Conservation (phyloP, 2,329 filamentous ascomycete species). For the Blastomyces parvus region DNA sequence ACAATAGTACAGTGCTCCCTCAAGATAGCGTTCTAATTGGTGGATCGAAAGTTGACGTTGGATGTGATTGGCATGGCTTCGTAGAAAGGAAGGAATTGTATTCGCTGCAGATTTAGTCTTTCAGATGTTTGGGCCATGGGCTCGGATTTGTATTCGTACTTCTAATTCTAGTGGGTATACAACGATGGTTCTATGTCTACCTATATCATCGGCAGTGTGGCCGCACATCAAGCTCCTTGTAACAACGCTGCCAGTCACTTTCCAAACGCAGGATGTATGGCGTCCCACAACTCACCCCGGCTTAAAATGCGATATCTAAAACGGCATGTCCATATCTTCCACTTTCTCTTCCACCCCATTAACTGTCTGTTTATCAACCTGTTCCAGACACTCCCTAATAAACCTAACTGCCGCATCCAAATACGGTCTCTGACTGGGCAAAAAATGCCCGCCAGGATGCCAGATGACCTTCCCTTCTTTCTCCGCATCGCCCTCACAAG, state of each 20-base stretch:
- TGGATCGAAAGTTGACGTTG: neutral
- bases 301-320: conserved; percentile 30
- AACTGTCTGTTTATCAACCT: conserved; percentile 17
- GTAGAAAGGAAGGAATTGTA: neutral
- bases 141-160: neutral
- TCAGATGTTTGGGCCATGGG: neutral
- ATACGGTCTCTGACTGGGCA: conserved; percentile 75
- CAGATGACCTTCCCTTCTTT: conserved; percentile 48
- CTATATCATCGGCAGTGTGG: neutral
- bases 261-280: neutral
- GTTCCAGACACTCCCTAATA: conserved; percentile 47
- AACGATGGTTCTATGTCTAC: neutral
- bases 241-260: neutral
- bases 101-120: neutral
- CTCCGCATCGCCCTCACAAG: conserved; percentile 48
- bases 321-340: conserved; percentile 61
- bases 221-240: neutral
- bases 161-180: conserved; percentile 1
- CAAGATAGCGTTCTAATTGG: neutral
- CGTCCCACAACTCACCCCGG: neutral
- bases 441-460: conserved; percentile 84
- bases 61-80: neutral
- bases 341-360: conserved; percentile 44
- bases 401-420: conserved; percentile 66
- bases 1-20: conserved; percentile 2